These are phyloP conservation scores for Ascocoryne sarcoides DNA, from an alignment of 2,329 filamentous ascomycete genomes.

Conservation along the genomic window DNA sequence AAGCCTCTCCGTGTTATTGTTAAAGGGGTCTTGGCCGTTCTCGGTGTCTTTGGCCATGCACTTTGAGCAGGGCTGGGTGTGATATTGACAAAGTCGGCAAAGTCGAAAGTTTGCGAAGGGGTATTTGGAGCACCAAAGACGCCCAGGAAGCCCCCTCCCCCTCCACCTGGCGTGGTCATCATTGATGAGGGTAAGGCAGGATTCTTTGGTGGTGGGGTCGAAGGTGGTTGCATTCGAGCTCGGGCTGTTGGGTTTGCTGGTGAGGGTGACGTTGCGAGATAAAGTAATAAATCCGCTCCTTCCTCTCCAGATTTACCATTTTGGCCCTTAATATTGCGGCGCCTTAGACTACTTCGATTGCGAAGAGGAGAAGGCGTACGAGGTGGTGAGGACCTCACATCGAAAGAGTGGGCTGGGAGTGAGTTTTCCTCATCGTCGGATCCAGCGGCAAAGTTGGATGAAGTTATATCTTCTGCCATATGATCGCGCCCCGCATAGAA, in stretches of 20 bases:
- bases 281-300: slow-evolving; percentile 71
- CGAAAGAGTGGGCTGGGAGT: slow-evolving; percentile 68
- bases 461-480: slow-evolving; percentile 53
- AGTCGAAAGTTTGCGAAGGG: slow-evolving; percentile 78
- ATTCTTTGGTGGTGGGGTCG: slow-evolving; percentile 5
- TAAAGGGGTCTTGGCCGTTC: slow-evolving; percentile 23
- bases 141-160: slow-evolving; percentile 42
- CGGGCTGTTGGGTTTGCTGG: slow-evolving; percentile 55
- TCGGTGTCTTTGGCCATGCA: slow-evolving; percentile 47
- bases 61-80: slow-evolving; percentile 91
- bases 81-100: slow-evolving; percentile 95
- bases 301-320: slow-evolving; percentile 61
- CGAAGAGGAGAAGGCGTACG: slow-evolving; percentile 68
- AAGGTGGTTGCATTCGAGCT: slow-evolving; percentile 43
- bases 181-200: slow-evolving; percentile 72
- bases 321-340: slow-evolving; percentile 42
- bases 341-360: slow-evolving; percentile 38
- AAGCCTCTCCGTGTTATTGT: slow-evolving; percentile 22
- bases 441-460: slow-evolving; percentile 51
- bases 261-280: slow-evolving; percentile 84
- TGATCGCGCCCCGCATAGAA: slow-evolving; percentile 56
- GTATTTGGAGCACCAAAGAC: slow-evolving; percentile 66
- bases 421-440: slow-evolving; percentile 80
- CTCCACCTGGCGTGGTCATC: slow-evolving; percentile 75
- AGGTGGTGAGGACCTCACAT: slow-evolving; percentile 70